These are phyloP conservation scores for Colletotrichum godetiae DNA, from an alignment of 2,329 filamentous ascomycete species.

Conservation along the genomic window DNA sequence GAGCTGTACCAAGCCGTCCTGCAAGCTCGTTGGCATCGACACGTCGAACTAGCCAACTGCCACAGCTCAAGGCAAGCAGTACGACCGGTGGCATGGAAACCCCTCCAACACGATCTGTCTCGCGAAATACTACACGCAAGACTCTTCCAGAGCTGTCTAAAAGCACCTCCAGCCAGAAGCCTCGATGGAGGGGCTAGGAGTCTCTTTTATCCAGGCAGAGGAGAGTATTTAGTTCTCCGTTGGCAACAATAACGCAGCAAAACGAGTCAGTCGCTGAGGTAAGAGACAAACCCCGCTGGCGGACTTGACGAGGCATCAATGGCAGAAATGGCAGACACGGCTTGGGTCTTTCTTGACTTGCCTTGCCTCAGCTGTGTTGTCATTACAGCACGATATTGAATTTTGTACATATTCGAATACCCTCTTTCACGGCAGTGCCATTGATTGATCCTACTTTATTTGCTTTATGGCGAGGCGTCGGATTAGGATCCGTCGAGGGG, in stretches of 20 bases:
- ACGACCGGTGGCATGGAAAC: slow-evolving; percentile 58
- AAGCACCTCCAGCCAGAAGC: slow-evolving; percentile 53
- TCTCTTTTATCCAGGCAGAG: slow-evolving; percentile 5
- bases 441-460: slow-evolving; percentile 16
- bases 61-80: slow-evolving; percentile 53
- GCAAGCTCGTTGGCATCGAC: slow-evolving; percentile 66
- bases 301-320: slow-evolving; percentile 10
- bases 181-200: slow-evolving; percentile 59
- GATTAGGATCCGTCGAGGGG: slow-evolving; percentile 18
- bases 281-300: slow-evolving; percentile 32
- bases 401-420: slow-evolving; percentile 30
- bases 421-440: slow-evolving; percentile 25
- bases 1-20: slow-evolving; percentile 55
- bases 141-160: slow-evolving; percentile 43
- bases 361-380: background rate
- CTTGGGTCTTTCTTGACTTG: background rate
- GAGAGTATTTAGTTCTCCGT: background rate
- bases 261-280: background rate
- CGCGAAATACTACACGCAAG: slow-evolving; percentile 57
- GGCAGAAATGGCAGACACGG: background rate
- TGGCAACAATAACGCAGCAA: background rate
- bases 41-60: slow-evolving; percentile 66
- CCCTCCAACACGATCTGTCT: slow-evolving; percentile 58
- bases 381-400: slow-evolving; percentile 2
- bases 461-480: slow-evolving; percentile 32